Evolutionary conservation across 805 yeast species (phyloP).

Genomic region (Kuraishia ogatae): DNA sequence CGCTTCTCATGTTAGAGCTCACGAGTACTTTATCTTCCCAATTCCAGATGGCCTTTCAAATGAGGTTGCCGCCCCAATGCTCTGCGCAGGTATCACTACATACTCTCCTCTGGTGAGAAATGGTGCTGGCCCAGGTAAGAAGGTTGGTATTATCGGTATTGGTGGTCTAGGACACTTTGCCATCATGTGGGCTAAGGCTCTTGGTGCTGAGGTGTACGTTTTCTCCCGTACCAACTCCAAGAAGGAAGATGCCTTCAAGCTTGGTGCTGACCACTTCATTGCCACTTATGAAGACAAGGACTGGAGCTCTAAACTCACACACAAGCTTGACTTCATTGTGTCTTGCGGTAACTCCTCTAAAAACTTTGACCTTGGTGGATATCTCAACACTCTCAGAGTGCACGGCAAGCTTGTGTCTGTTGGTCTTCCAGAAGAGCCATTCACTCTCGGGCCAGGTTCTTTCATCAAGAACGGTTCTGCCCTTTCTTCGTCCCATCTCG

Average conservation of each 20-base stretch:
- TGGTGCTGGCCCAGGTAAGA: slow-evolving; percentile 25
- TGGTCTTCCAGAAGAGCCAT: slow-evolving; percentile 52
- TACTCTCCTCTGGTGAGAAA: slow-evolving; percentile 56
- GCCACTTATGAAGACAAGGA: slow-evolving; percentile 34
- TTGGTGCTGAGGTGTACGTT: slow-evolving; percentile 57
- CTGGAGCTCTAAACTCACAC: slow-evolving; percentile 21
- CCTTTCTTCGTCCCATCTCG: slow-evolving; percentile 53
- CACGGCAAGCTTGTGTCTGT: slow-evolving; percentile 54
- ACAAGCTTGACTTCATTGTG: slow-evolving; percentile 40
- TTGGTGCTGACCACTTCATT: slow-evolving; percentile 49
- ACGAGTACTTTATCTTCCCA: slow-evolving; percentile 54
- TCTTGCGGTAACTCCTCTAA: slow-evolving; percentile 44
- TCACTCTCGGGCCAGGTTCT: slow-evolving; percentile 30
- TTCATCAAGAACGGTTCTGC: slow-evolving; percentile 36
- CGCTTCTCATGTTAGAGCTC: slow-evolving; percentile 55
- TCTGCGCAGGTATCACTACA: slow-evolving; percentile 74
- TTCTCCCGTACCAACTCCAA: slow-evolving; percentile 42
- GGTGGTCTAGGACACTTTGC: slow-evolving; percentile 66
- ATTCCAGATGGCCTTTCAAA: slow-evolving; percentile 48
- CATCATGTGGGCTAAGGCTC: slow-evolving; percentile 48
- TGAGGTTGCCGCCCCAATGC: slow-evolving; percentile 57
- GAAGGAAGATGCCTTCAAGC: slow-evolving; percentile 39
- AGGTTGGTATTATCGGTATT: slow-evolving; percentile 53
- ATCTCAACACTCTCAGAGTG: slow-evolving; percentile 43
- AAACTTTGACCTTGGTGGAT: slow-evolving; percentile 38